Base-by-base conservation (phyloP, 2,329 filamentous ascomycete species). In the Aspergillus cejpii region DNA sequence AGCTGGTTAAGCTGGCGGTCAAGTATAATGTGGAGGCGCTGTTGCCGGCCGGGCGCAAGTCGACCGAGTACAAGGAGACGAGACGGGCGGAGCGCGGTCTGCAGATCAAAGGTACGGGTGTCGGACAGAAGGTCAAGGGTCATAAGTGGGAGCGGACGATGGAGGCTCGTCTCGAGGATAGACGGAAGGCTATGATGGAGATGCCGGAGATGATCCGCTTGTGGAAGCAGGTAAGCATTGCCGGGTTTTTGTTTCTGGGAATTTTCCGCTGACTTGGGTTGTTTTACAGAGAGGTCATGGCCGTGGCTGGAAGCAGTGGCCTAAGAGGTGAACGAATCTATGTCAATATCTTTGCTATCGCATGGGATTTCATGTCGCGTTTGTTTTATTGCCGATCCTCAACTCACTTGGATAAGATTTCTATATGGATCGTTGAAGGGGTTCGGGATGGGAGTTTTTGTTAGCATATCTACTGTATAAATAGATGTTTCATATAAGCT, bases 61-160 rank as follows among this genome's bases (percentile, higher is more conserved):
- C 82, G 57, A 84, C 83, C 2, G 84, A 81, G 76, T 70, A 63
- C 55, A 68, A 70, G 66, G 77, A 89, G 60, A 76, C 80, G 59
- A 79, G 81, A 65, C 75, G 87, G 46, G 79, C 88, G 47, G 85
- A 94, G 73, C 77, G 84, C 53, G 91, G 90, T 39, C 65, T 95
- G 66, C 77, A 83, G 51, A 85, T 96, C 47, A 91, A 90, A 79
- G 91, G 91, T 58, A 97, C 91, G 1, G 91, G 92, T 75, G 82
- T 88, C 55, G 91, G 89, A 46, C 83, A 96, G 71, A 83, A 78
- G 69, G 91, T 96, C 66, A 98, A 97, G 84, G 92, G 92, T 68
- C 91, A 96, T 70, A 77, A 81, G 58, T 87, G 90, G 81, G 92
- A 98, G 76, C 81, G 92, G 64, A 85, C 84, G 60, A 74, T 96